Evolutionary conservation across 805 yeast genomes (phyloP).

Genomic region (Naumovozyma dairenensis): DNA sequence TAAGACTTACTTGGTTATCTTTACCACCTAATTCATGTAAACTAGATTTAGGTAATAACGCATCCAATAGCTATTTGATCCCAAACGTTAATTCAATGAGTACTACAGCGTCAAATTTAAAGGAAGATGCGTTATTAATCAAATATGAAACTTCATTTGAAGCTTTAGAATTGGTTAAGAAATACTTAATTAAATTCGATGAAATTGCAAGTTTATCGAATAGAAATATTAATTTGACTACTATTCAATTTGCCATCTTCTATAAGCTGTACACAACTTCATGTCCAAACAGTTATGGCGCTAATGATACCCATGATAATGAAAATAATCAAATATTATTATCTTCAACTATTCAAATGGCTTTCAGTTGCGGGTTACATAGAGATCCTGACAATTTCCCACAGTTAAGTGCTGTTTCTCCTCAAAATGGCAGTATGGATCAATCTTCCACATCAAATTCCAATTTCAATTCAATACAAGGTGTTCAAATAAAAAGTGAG

Average conservation of each 20-base stretch:
- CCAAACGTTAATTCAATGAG: constrained; percentile 3
- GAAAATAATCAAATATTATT: constrained; percentile 47
- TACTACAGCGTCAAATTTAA: constrained; percentile 18
- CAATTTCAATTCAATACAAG: not conserved
- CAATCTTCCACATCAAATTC: constrained; percentile 4
- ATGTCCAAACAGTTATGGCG: constrained; percentile 33
- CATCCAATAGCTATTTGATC: constrained; percentile 5
- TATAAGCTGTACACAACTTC: constrained; percentile 45
- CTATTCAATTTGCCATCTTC: constrained; percentile 51
- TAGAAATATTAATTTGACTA: constrained; percentile 26
- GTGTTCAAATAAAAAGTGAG: not conserved
- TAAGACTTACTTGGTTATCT: constrained; percentile 48
- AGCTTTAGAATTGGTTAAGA: constrained; percentile 20
- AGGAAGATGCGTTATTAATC: constrained; percentile 23
- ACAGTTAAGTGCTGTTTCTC: constrained; percentile 28
- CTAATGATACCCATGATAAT: constrained; percentile 34
- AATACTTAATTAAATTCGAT: constrained; percentile 26
- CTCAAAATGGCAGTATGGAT: constrained; percentile 6
- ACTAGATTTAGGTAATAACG: constrained; percentile 19
- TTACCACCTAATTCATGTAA: constrained; percentile 36
- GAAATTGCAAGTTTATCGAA: constrained; percentile 28
- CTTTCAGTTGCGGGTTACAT: constrained; percentile 54
- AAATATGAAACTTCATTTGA: constrained; percentile 25
- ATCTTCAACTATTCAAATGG: constrained; percentile 56
- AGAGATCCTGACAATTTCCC: constrained; percentile 54